Evolutionary conservation across 1,284 basidiomycete genomes (phyloP).

Genomic region (Neotropicomus parvogracilis): DNA sequence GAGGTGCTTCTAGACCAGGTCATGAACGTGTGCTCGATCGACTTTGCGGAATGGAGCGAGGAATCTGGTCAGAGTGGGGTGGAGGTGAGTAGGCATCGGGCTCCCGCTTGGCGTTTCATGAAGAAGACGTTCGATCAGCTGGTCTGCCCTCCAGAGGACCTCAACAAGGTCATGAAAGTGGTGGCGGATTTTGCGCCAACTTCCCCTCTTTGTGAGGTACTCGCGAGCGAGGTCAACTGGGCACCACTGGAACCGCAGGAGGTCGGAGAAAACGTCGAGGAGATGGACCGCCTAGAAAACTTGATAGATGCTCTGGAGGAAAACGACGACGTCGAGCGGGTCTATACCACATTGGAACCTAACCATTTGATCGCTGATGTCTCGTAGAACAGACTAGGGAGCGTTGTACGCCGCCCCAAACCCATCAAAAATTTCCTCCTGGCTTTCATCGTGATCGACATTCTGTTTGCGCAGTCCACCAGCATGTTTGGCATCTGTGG

Average conservation of each 20-base stretch:
- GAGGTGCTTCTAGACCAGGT: conserved; percentile 44
- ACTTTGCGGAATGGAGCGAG: conserved; percentile 44
- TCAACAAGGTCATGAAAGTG: conserved; percentile 44
- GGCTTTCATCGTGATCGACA: not conserved
- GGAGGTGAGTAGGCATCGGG: conserved; percentile 36
- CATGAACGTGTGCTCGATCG: conserved; percentile 56
- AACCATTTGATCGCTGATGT: conserved; percentile 28
- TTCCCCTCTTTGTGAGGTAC: conserved; percentile 38
- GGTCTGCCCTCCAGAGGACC: conserved; percentile 47
- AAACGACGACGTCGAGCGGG: conserved; percentile 59
- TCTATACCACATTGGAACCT: conserved; percentile 54
- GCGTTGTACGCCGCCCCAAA: not conserved
- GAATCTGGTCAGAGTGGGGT: conserved; percentile 35
- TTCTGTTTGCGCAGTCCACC: not conserved
- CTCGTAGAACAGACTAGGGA: conserved; percentile 16
- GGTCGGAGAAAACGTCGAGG: conserved; percentile 36
- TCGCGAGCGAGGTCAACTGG: conserved; percentile 58
- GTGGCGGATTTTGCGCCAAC: conserved; percentile 35
- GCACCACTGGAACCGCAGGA: conserved; percentile 43
- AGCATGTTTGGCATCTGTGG: not conserved
- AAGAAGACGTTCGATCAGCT: conserved; percentile 39
- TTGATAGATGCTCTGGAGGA: conserved; percentile 58
- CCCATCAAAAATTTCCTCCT: not conserved
- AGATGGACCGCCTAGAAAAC: conserved; percentile 39
- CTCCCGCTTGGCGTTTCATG: not conserved